A percentile compares a stretch with the other conserved stretches of the same genome.
These are phyloP conservation scores for Crithidia expoeki DNA, from an alignment of 208 protist species.

Conservation along the genomic window DNA sequence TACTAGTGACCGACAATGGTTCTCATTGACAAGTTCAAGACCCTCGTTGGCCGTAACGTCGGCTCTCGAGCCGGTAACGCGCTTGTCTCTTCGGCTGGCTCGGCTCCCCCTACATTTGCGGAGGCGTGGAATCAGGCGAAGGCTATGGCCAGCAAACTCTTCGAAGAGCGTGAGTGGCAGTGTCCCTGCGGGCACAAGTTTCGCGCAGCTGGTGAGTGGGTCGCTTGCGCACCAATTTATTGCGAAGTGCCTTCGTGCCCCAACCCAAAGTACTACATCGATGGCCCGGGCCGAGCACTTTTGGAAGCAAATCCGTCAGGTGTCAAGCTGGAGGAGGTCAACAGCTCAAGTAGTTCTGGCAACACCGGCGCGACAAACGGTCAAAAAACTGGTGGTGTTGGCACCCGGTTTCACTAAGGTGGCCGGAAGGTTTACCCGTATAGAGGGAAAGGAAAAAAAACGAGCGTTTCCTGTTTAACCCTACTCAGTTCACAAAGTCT, in stretches of 20 bases:
- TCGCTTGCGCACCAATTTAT: constrained; percentile 80
- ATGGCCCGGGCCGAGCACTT: constrained; percentile 79
- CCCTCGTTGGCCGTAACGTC: constrained; percentile 59
- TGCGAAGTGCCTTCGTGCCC: constrained; percentile 91
- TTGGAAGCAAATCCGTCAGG: constrained; percentile 86
- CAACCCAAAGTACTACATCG: constrained; percentile 90
- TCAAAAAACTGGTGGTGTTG: constrained; percentile 51
- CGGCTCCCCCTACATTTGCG: constrained; percentile 49
- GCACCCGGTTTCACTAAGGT: constrained; percentile 61
- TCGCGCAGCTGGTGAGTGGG: constrained; percentile 82
- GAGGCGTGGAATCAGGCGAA: constrained; percentile 64
- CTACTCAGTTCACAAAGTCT: background rate
- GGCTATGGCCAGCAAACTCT: constrained; percentile 66
- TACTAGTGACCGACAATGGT: constrained; percentile 25
- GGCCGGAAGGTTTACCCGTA: too few relatives aligned
- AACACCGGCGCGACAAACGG: background rate
- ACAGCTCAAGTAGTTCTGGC: background rate
- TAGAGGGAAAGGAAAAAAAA: too few relatives aligned
- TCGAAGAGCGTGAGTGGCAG: constrained; percentile 88
- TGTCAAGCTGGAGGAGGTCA: constrained; percentile 79
- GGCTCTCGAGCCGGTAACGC: constrained; percentile 55
- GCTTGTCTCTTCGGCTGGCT: constrained; percentile 40
- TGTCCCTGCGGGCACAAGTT: constrained; percentile 92
- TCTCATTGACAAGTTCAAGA: constrained; percentile 84
- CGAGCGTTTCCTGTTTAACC: background rate